Conservation (phyloP, 805 yeast species). For the Naumovozyma castellii region DNA sequence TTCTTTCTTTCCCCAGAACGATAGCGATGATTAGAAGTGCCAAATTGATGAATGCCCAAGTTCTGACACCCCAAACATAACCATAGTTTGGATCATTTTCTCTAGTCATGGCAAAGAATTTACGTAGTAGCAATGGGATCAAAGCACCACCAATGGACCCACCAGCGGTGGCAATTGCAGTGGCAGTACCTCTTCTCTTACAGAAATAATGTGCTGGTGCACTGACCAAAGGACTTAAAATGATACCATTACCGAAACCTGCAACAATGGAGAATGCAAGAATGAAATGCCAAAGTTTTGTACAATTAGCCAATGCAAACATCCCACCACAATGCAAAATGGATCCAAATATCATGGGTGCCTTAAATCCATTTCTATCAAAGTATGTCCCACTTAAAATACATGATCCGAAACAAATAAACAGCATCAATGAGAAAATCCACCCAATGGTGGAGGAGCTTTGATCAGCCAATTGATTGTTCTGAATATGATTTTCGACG, state of each 20-base stretch:
- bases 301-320: slow-evolving; percentile 44
- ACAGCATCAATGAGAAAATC: slow-evolving; percentile 52
- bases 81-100: slow-evolving; percentile 31
- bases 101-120: slow-evolving; percentile 29
- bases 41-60: slow-evolving; percentile 37
- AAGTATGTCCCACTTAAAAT: slow-evolving; percentile 49
- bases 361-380: slow-evolving; percentile 43
- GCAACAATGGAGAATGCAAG: slow-evolving; percentile 43
- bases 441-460: slow-evolving; percentile 46
- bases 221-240: slow-evolving; percentile 49
- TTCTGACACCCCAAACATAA: slow-evolving; percentile 48
- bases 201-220: slow-evolving; percentile 58
- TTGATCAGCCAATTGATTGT: slow-evolving; percentile 41
- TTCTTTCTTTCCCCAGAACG: slow-evolving; percentile 35
- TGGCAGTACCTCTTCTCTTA: slow-evolving; percentile 46
- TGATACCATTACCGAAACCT: slow-evolving; percentile 50
- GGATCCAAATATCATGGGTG: slow-evolving; percentile 36
- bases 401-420: slow-evolving; percentile 40
- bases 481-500: slow-evolving; percentile 48
- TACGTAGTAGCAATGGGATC: slow-evolving; percentile 44
- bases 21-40: slow-evolving; percentile 29
- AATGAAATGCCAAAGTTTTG: slow-evolving; percentile 48
- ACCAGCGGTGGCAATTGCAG: slow-evolving; percentile 40
- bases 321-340: slow-evolving; percentile 38
- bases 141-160: slow-evolving; percentile 47